Percentiles rank a stretch among this genome's conserved stretches.
These are phyloP conservation scores for Plantago rigida DNA, from an alignment of 305 asterid genomes.

Conservation along the genomic window DNA sequence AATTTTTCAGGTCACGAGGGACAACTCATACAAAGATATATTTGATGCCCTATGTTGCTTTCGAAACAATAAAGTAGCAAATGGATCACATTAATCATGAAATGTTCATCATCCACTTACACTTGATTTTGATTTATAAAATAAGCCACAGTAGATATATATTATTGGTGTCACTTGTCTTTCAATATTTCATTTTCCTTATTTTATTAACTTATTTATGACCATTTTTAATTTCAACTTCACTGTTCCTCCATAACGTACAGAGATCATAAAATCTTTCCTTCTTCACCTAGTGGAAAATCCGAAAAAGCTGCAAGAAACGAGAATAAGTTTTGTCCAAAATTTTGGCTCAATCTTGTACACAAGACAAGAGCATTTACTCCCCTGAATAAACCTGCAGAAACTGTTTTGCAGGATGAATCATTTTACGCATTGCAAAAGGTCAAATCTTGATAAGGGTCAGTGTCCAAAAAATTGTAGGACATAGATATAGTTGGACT, in stretches of 20 bases:
- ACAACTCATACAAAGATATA: constrained; percentile 8
- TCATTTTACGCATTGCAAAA: background rate
- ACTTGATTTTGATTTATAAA: background rate
- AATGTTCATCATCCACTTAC: constrained; percentile 5
- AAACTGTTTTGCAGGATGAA: background rate
- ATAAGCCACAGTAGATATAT: background rate
- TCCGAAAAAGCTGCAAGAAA: constrained; percentile 8
- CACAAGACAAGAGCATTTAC: constrained; percentile 8
- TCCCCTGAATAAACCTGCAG: constrained; percentile 2
- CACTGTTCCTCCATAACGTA: background rate
- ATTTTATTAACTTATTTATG: background rate
- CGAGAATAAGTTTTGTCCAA: constrained; percentile 3
- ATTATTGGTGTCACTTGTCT: constrained; percentile 2
- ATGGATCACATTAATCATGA: constrained; percentile 4
- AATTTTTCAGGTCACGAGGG: background rate
- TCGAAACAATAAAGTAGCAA: constrained; percentile 5
- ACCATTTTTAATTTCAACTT: background rate
- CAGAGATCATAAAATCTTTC: constrained; percentile 3
- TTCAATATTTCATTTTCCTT: background rate
- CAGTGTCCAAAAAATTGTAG: background rate
- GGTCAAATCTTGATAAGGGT: background rate
- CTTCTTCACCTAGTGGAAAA: constrained; percentile 2
- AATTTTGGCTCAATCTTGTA: background rate
- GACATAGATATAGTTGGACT: background rate
- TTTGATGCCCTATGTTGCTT: constrained; percentile 12